These are phyloP conservation scores for Podila minutissima DNA, from an alignment of 192 early-diverging fungal species.

Conservation along the genomic window DNA sequence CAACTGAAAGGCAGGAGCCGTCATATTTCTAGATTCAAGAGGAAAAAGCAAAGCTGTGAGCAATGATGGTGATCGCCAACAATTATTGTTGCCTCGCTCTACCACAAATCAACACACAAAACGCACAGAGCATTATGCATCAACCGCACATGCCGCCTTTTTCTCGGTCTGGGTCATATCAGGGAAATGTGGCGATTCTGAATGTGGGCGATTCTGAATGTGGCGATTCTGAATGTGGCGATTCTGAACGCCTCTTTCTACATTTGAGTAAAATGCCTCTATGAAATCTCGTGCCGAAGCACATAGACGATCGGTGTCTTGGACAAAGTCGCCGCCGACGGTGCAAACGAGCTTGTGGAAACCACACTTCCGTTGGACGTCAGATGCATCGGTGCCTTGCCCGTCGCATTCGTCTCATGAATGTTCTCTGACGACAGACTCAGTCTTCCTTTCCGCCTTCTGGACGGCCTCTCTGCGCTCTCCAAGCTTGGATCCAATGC, in stretches of 20 bases:
- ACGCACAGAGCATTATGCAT: too few species aligned
- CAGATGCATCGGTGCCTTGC: neutral
- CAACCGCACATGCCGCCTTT: too few species aligned
- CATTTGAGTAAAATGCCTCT: neutral
- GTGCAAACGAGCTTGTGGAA: neutral
- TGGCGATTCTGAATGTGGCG: neutral
- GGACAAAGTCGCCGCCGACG: neutral
- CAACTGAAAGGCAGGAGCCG: too few species aligned
- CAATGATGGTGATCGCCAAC: too few species aligned
- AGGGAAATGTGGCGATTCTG: neutral
- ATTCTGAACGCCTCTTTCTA: neutral
- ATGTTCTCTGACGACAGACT: slow-evolving; percentile 1
- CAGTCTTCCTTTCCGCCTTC: neutral
- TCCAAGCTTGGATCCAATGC: neutral
- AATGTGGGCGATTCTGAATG: too few species aligned
- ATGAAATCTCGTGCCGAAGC: neutral
- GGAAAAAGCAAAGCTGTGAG: too few species aligned
- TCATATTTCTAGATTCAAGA: too few species aligned
- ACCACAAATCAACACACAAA: too few species aligned
- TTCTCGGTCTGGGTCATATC: too few species aligned
- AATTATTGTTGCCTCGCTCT: too few species aligned
- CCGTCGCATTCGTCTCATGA: neutral
- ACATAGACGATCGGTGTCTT: neutral
- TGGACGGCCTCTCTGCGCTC: neutral
- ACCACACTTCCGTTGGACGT: neutral